A percentile compares a stretch with the other conserved stretches of the same genome.
Conservation (phyloP, 441 rosid genomes). For the Mallotus japonicus region DNA sequence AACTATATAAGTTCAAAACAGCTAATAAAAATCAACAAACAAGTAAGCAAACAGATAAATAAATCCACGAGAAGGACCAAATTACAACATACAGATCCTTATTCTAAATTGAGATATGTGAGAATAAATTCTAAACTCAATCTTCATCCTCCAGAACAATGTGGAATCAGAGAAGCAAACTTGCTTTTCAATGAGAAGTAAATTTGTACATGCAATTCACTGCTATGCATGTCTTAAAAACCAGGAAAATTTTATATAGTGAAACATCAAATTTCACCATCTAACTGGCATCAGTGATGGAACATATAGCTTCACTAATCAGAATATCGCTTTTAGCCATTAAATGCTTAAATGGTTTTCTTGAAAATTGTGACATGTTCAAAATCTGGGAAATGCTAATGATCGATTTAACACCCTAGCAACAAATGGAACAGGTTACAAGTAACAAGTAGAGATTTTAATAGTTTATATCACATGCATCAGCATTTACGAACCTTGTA, state of each 20-base stretch:
- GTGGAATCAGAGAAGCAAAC: slow-evolving; percentile 10
- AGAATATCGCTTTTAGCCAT: not conserved
- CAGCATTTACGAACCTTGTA: slow-evolving; percentile 64
- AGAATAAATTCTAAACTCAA: not conserved
- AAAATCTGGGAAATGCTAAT: not conserved
- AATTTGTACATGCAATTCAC: not conserved
- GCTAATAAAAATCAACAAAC: not conserved
- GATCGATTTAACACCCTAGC: not conserved
- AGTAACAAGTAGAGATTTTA: not conserved
- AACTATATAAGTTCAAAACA: not conserved
- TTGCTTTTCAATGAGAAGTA: not conserved
- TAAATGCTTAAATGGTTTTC: not conserved
- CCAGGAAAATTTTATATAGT: not conserved
- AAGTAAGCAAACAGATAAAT: slow-evolving; percentile 10
- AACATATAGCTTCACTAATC: not conserved
- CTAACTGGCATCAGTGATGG: slow-evolving; percentile 1
- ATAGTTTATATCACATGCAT: slow-evolving; percentile 14
- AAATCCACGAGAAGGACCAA: not conserved
- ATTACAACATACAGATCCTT: not conserved
- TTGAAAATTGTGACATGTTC: not conserved
- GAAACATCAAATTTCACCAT: not conserved
- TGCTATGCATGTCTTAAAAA: not conserved
- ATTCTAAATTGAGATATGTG: not conserved
- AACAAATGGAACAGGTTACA: not conserved
- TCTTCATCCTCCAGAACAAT: slow-evolving; percentile 12